Base-by-base conservation (phyloP, 768 basidiomycete species). In the Lactarius pseudohatsudake region DNA sequence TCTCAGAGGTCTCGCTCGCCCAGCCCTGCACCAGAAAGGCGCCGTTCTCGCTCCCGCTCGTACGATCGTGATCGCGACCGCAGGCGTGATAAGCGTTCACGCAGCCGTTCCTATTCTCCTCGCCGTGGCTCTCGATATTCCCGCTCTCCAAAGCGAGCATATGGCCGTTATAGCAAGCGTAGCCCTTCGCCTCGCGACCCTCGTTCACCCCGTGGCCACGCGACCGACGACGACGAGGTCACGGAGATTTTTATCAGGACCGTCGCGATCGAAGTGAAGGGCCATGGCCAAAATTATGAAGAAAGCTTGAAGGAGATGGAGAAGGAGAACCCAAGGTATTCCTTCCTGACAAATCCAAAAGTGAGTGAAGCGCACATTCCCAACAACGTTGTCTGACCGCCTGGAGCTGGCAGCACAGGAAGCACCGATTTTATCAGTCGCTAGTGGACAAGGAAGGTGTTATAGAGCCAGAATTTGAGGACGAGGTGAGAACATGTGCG, bases 191-290 rank as follows among this genome's bases (percentile, higher is more conserved):
- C 84, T 28, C 78, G 78, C 55, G 77, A 74, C 28, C 77, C 74
- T 64, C 81, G 76, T 56, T 76, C 73, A 28, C 77, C 74, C 34
- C 75, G 74, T 43, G 72, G 72, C 64, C 77, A 72, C 38, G 73
- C 77, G 38, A 72, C 79, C 20, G 85, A 85, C 54, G 89, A 89
- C 30, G 87, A 88, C 30, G 82, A 84, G 20, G 89, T 93, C 18
- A 91, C 91, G 6, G 91, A 94, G 64, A 85, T 84, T 15, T 96
- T 98, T 71, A 89, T 99, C 66, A 84, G 87, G 56, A 91, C 90
- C 16, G 94, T 97, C 5, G 94, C 94, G 22, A 84, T 84, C 3
- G 90, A 94, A 75, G 87, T 97, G 13, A 87, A 86, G 72, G 88
- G 90, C 1, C 91, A 94, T 74, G 95, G 89, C 38, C 74, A 78